Evolutionary conservation across 805 yeast genomes (phyloP).

Genomic region (Candida coleopterorum): DNA sequence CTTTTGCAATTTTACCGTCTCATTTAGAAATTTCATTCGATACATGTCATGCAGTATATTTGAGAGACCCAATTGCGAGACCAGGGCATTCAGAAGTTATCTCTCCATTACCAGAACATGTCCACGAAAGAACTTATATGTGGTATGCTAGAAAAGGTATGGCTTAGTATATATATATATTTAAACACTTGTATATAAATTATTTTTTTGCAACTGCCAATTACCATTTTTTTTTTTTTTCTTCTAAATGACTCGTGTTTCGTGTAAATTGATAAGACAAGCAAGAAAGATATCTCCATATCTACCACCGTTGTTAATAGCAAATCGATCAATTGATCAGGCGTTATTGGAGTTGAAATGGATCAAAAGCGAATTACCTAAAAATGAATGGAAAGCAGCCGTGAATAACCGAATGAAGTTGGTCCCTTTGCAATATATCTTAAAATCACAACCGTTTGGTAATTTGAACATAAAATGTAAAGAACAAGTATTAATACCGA

Average conservation of each 20-base stretch:
- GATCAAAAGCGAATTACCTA: conserved; percentile 57
- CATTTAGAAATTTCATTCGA: conserved; percentile 87
- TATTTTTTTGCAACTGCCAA: background rate
- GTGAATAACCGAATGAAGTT: conserved; percentile 45
- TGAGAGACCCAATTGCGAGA: conserved; percentile 95
- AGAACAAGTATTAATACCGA: conserved; percentile 73
- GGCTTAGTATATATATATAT: conserved; percentile 16
- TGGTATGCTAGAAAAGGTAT: conserved; percentile 76
- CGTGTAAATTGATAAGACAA: conserved; percentile 21
- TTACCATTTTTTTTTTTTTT: background rate
- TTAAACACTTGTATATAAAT: conserved; percentile 3
- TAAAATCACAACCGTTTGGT: conserved; percentile 88
- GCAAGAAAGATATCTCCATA: conserved; percentile 23
- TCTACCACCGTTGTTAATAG: conserved; percentile 30
- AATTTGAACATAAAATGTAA: conserved; percentile 53
- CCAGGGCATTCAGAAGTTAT: conserved; percentile 96
- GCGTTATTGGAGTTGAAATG: conserved; percentile 61
- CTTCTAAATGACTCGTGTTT: conserved; percentile 27
- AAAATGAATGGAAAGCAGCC: conserved; percentile 45
- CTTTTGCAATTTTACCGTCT: conserved; percentile 86
- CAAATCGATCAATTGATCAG: conserved; percentile 23
- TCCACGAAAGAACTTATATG: conserved; percentile 93
- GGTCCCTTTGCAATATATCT: conserved; percentile 78
- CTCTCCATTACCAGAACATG: conserved; percentile 75
- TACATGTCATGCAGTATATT: conserved; percentile 94